phyloP scores from a whole-genome alignment of 2,329 filamentous ascomycete genomes.

The Ophiostoma australiae region DNA sequence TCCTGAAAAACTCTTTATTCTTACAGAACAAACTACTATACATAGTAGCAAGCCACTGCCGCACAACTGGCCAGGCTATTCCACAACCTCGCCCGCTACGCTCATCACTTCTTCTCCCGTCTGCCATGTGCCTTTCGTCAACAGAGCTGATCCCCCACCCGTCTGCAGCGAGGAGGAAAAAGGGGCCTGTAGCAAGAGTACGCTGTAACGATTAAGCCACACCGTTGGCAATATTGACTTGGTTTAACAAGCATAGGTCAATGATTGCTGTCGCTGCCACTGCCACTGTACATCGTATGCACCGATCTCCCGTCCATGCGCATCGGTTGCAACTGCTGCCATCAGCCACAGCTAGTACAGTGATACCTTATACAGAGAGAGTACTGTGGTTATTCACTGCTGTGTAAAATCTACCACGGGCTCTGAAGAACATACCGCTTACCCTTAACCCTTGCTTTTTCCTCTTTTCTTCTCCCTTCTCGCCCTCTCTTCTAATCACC shows the following conservation, averaged over 20 bases:
- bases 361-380: neutral
- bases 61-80: neutral
- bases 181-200: too few relatives aligned
- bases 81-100: neutral
- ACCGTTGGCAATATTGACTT: too few relatives aligned
- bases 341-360: neutral
- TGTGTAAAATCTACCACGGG: neutral
- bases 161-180: neutral
- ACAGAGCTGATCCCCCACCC: constrained; percentile 11
- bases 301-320: constrained; percentile 2
- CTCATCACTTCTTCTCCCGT: constrained; percentile 1
- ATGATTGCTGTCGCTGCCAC: neutral
- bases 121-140: constrained; percentile 23
- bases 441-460: neutral
- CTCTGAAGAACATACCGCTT: neutral
- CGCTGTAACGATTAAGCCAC: too few relatives aligned
- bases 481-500: neutral
- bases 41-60: neutral
- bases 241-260: neutral
- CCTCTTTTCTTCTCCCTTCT: neutral
- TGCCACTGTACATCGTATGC: neutral
- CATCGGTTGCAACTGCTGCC: neutral
- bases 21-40: too few relatives aligned
- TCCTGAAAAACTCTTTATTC: too few relatives aligned
- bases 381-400: too few relatives aligned